Conservation (phyloP, 768 basidiomycete genomes). For the Lanmaoa pseudosensibilis region DNA sequence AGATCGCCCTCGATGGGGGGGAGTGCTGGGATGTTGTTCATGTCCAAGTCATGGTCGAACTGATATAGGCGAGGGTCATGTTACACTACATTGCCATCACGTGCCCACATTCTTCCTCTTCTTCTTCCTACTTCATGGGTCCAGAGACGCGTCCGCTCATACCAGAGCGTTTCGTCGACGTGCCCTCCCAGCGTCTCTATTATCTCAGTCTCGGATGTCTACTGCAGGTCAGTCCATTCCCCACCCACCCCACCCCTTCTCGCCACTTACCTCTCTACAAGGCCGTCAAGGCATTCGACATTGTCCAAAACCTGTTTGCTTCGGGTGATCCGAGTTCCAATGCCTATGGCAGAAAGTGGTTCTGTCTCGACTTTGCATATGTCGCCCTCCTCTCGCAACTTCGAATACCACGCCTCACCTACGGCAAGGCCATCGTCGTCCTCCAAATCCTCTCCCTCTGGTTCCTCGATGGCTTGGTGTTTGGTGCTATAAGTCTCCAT, state of each 20-base stretch:
- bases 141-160: constrained; percentile 50
- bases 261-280: constrained; percentile 31
- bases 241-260: rapidly evolving
- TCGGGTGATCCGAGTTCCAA: constrained; percentile 41
- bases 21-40: constrained; percentile 44
- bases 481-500: constrained; percentile 69
- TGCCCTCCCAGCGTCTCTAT: constrained; percentile 80
- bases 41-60: constrained; percentile 16
- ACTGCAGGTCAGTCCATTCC: constrained; percentile 56
- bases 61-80: not conserved
- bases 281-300: constrained; percentile 77
- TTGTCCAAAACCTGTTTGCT: constrained; percentile 54
- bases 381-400: constrained; percentile 56
- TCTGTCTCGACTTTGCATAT: constrained; percentile 66
- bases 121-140: constrained; percentile 10
- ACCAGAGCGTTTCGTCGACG: constrained; percentile 69
- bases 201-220: constrained; percentile 72
- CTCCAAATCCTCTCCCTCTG: constrained; percentile 63
- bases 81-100: constrained; percentile 7
- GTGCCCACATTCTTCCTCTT: constrained; percentile 11
- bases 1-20: constrained; percentile 59
- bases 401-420: constrained; percentile 73
- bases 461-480: constrained; percentile 67
- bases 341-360: constrained; percentile 66
- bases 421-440: constrained; percentile 59